These are phyloP conservation scores for Metarhizium anisopliae DNA, from an alignment of 2,329 filamentous ascomycete species.

Conservation along the genomic window DNA sequence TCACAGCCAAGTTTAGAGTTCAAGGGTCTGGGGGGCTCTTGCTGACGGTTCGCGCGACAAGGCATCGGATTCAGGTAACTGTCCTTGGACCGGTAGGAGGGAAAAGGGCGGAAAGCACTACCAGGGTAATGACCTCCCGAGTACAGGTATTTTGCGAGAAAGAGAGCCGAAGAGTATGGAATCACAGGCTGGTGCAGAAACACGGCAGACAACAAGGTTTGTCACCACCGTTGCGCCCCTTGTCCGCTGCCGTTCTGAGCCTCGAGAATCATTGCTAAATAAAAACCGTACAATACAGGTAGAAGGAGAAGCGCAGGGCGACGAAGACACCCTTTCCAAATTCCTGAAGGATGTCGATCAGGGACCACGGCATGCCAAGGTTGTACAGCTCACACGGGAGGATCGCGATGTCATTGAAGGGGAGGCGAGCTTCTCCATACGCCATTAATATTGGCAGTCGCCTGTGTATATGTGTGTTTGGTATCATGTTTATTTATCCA, in stretches of 20 bases:
- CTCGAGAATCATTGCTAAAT: neutral
- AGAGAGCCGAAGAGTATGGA: slow-evolving; percentile 38
- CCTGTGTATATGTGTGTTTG: neutral
- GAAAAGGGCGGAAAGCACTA: neutral
- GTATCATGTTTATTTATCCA: neutral
- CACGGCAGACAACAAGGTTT: slow-evolving; percentile 45
- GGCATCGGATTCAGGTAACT: slow-evolving; percentile 47
- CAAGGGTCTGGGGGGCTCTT: no score
- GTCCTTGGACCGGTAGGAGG: neutral
- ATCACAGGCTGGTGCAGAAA: slow-evolving; percentile 57
- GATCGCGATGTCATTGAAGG: slow-evolving; percentile 56
- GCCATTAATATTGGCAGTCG: slow-evolving; percentile 20
- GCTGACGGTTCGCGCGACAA: slow-evolving; percentile 23
- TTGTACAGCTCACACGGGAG: slow-evolving; percentile 64
- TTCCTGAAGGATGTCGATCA: slow-evolving; percentile 68
- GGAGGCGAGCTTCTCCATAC: slow-evolving; percentile 58
- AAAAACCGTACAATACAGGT: slow-evolving; percentile 45
- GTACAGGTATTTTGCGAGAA: slow-evolving; percentile 43
- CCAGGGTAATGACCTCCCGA: neutral
- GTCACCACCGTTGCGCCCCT: no score
- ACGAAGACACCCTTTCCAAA: slow-evolving; percentile 51
- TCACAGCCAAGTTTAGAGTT: neutral
- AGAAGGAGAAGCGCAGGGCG: slow-evolving; percentile 79
- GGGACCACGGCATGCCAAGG: slow-evolving; percentile 64
- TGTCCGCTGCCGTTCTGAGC: no score